Conservation (phyloP, 305 asterid species). For the Coffea humblotiana region DNA sequence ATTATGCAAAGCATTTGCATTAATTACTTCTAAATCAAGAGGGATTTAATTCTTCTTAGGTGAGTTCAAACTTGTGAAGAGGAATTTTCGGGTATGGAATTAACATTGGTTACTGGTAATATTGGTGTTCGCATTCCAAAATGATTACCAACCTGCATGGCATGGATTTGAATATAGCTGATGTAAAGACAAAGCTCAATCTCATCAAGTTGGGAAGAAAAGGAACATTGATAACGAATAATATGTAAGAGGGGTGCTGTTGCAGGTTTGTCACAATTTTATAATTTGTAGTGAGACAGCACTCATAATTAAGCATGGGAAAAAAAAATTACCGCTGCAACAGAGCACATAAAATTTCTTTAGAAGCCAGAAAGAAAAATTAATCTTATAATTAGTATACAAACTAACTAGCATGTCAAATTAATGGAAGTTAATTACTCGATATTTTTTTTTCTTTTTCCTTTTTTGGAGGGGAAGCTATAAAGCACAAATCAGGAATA, state of each 20-base stretch:
- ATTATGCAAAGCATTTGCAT: slow-evolving; percentile 19
- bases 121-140: not conserved
- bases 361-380: not conserved
- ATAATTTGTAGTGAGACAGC: not conserved
- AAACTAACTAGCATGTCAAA: not conserved
- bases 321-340: not conserved
- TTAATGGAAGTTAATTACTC: not conserved
- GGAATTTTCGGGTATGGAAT: not conserved
- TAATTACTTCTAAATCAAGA: slow-evolving; percentile 1
- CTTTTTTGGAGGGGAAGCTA: not conserved
- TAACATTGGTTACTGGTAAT: slow-evolving; percentile 3
- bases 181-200: not conserved
- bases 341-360: not conserved
- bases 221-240: not conserved
- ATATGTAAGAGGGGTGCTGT: no score
- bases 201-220: slow-evolving; percentile 6
- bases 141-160: not conserved
- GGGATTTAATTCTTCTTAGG: not conserved
- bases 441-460: not conserved
- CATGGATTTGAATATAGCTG: not conserved
- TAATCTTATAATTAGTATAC: not conserved
- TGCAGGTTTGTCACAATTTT: no score
- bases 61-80: slow-evolving; percentile 8
- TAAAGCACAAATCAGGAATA: not conserved
- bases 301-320: not conserved